phyloP scores from a whole-genome alignment of 345 rosid genomes.

The Eutrema yunnanense region DNA sequence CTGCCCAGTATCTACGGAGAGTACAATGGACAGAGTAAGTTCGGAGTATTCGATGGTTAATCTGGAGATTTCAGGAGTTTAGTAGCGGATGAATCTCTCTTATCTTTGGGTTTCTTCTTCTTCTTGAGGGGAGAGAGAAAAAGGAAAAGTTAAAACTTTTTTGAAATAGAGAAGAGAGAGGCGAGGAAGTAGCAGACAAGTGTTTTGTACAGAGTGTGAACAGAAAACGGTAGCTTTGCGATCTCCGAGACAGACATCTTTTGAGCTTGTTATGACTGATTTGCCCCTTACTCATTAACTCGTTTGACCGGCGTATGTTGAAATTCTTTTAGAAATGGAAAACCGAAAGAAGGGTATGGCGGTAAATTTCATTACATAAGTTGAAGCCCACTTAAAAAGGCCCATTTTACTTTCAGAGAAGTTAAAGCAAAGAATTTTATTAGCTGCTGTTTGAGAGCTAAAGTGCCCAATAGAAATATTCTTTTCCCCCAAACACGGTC shows the following conservation, averaged over 20 bases:
- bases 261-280: neutral
- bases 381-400: constrained; percentile 14
- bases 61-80: neutral
- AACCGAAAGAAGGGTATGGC: neutral
- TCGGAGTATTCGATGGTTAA: neutral
- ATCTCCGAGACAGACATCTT: constrained; percentile 24
- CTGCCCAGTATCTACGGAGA: neutral
- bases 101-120: neutral
- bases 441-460: neutral
- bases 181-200: constrained; percentile 25
- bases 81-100: neutral
- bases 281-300: neutral
- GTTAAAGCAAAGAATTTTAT: constrained; percentile 21
- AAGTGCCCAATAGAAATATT: neutral
- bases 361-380: neutral
- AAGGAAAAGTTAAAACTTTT: neutral
- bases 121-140: constrained; percentile 7
- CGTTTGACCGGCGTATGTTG: neutral
- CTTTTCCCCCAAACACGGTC: neutral
- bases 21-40: neutral
- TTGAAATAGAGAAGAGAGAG: constrained; percentile 15
- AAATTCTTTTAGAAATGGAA: neutral
- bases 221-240: constrained; percentile 26
- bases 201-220: constrained; percentile 33
- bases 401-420: constrained; percentile 17